Conservation (phyloP, 768 basidiomycete species). For the Panaeolus cyanescens region DNA sequence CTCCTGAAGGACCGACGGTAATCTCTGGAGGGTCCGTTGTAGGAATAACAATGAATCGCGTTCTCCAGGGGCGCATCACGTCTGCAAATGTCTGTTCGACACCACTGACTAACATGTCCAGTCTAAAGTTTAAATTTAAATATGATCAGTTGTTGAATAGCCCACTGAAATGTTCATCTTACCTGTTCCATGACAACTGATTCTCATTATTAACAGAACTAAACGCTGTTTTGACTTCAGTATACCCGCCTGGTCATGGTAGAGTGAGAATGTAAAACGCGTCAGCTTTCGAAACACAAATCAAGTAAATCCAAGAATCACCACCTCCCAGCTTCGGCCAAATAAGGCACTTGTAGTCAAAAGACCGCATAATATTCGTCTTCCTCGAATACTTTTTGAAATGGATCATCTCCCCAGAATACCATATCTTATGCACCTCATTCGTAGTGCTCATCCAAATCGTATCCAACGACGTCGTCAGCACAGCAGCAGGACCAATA, state of each 20-base stretch:
- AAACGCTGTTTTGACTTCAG: slow-evolving; percentile 75
- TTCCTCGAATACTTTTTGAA: slow-evolving; percentile 84
- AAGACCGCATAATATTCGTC: slow-evolving; percentile 60
- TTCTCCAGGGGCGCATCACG: slow-evolving; percentile 90
- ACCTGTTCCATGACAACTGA: slow-evolving; percentile 81
- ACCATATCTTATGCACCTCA: slow-evolving; percentile 91
- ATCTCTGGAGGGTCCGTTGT: slow-evolving; percentile 67
- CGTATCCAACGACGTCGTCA: slow-evolving; percentile 61
- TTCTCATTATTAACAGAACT: slow-evolving; percentile 78
- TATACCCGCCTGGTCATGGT: slow-evolving; percentile 64
- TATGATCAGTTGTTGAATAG: not conserved
- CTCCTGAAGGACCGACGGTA: slow-evolving; percentile 62
- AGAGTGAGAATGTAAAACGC: not conserved
- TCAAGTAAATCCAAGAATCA: slow-evolving; percentile 7
- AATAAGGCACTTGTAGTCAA: slow-evolving; percentile 86
- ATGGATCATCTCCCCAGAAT: slow-evolving; percentile 88
- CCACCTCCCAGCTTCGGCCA: slow-evolving; percentile 86
- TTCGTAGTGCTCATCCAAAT: slow-evolving; percentile 95
- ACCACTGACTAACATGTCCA: slow-evolving; percentile 85
- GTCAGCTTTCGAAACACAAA: not conserved
- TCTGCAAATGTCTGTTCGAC: slow-evolving; percentile 82
- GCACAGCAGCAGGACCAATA: slow-evolving; percentile 64
- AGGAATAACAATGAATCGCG: slow-evolving; percentile 91
- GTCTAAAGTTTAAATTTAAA: slow-evolving; percentile 34
- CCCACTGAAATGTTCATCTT: slow-evolving; percentile 14